Evolutionary conservation across 1,139 yeast genomes (phyloP), one percentile per base, ranked within the genome.

Genomic region (Yamadazyma mexicana): DNA sequence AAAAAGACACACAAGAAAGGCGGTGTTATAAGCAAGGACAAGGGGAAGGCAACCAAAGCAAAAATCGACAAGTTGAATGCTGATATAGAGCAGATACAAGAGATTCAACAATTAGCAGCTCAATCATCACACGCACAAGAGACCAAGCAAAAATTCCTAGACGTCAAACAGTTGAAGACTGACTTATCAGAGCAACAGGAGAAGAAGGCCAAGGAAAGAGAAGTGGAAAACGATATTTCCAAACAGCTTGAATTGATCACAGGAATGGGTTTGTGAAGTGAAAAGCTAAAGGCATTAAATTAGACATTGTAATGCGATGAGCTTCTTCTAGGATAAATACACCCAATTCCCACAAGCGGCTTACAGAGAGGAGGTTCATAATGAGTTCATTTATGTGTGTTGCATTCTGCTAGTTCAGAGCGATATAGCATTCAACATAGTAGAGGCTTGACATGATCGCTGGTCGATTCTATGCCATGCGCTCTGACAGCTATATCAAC

Each of bases 191-290:
- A 63, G 31, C 73, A 73, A 34, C 65, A 69, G 41, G 61, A 69
- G 42, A 58, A 58, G 12, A 62, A 64, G 43, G 57, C 58, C 17
- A 55, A 64, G 40, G 62, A 69, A 33, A 66, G 73, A 47, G 58
- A 66, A 39, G 73, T 77, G 2, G 78, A 81, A 29, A 63, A 65
- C 31, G 83, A 77, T 40, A 56, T 85, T 38, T 55, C 70, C 36
- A 64, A 66, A 40, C 91, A 84, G 58, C 62, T 84, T 45, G 87
- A 82, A 43, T 50, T 77, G 53, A 73, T 83, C 35, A 70, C 74
- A 8, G 18, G 15, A 16, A 24, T 24, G n/a, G 26, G n/a, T 7
- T 24, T 24, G 11, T 31, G 11, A 16, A n/a, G n/a, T 29, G n/a
- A 14, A 31, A 15, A 20, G 6, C 8, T n/a, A n/a, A n/a, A n/a